Conservation (phyloP, 306 rosid genomes). For the Hippophae gyantsensis region DNA sequence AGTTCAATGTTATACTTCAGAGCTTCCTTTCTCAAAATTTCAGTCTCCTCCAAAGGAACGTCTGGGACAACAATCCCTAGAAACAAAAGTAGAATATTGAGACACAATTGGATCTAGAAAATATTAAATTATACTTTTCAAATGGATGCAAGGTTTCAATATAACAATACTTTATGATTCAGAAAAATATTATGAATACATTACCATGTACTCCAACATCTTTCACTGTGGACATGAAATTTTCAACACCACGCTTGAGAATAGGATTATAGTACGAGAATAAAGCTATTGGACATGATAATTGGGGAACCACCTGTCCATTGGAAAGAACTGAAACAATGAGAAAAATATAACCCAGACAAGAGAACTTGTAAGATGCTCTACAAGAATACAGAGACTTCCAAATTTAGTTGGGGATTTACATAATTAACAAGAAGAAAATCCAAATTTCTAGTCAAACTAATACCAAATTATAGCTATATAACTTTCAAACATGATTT, state of each 20-base stretch:
- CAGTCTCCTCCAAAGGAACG: conserved; percentile 85
- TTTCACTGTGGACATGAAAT: conserved; percentile 60
- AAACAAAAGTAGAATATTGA: conserved; percentile 4
- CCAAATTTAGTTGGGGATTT: no score
- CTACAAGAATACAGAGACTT: not conserved
- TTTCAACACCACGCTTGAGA: conserved; percentile 68
- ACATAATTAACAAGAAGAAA: no score
- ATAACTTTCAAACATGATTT: not conserved
- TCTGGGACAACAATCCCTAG: conserved; percentile 94
- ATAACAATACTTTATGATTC: not conserved
- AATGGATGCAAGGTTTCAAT: not conserved
- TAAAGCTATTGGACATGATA: conserved; percentile 78
- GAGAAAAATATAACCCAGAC: not conserved
- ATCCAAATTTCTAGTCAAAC: no score
- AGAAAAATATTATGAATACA: conserved; percentile 16
- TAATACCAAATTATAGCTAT: no score
- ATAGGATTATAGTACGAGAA: conserved; percentile 87
- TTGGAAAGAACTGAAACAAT: conserved; percentile 15
- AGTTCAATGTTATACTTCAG: conserved; percentile 61
- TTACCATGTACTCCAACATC: conserved; percentile 74
- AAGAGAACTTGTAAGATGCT: not conserved
- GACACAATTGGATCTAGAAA: conserved; percentile 5
- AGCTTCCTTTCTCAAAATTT: conserved; percentile 61
- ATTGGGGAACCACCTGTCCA: conserved; percentile 69
- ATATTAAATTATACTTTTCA: not conserved